Evolutionary conservation across 139 green algal species (phyloP), one percentile per base, ranked within the genome.

Genomic region (Eudorina sp.): DNA sequence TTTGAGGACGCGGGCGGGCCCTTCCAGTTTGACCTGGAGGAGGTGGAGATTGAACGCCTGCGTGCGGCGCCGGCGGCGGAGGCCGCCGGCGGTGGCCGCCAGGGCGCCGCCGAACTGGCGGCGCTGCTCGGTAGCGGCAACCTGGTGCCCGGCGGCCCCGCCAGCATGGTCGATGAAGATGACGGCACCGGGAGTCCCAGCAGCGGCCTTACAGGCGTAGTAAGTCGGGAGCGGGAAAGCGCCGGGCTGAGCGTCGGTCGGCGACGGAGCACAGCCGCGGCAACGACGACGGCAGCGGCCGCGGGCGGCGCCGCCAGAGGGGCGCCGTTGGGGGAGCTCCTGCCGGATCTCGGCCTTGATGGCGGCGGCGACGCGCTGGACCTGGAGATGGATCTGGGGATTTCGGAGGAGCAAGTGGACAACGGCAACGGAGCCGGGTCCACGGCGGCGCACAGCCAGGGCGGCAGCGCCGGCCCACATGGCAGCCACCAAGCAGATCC

Each of bases 41-140:
- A 90, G 25, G 64, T 88, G 0, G 86, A 90, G 66, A 83, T 90
- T 11, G 86, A 90, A 78, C 86, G 73, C 7, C 78, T 90, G 40
- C 86, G 86, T 69, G 78, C 64, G 13, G 86, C 66, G 27, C 86
- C 78, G 8, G 53, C 78, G 13, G 11, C 79, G 9, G 58, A 76
- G n/a, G 79, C 79, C 13, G 27, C 41, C 23, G 58, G 53, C 1
- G 77, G 53, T 21, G 76, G 7, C 43, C 11, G 43, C 5, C 7
- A 19, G 7, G 72, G 43, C 43, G 72, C 40, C 34, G 53, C 53
- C 13, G 76, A 83, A 51, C 77, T 84, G 51, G 77, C 77, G 25
- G 77, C 77, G 53, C 77, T 84, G 25, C 53, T 84, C 48, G 53
- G 53, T 25, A 46, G 34, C 76, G 53, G 34, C 34, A 6, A 34